These are phyloP conservation scores for Funneliformis caledonium DNA, from an alignment of 371 early-diverging fungal genomes.

Conservation along the genomic window DNA sequence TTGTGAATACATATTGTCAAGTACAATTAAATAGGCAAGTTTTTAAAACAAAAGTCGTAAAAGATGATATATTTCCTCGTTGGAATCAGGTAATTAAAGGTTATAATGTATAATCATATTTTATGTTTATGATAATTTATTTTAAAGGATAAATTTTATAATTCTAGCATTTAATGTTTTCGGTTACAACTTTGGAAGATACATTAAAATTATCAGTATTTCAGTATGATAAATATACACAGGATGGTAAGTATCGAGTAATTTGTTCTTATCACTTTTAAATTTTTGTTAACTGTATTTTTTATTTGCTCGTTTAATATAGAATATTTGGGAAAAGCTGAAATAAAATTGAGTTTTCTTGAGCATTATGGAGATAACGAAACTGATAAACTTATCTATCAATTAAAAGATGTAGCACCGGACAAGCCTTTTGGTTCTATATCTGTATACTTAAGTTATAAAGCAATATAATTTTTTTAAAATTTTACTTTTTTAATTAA, in stretches of 20 bases:
- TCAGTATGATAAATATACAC: slow-evolving; percentile 36
- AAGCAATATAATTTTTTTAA: slow-evolving; percentile 1
- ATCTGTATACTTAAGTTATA: slow-evolving; percentile 27
- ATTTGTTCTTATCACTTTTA: neutral
- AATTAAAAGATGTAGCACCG: slow-evolving; percentile 30
- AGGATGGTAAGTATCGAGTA: neutral
- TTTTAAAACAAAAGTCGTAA: slow-evolving; percentile 34
- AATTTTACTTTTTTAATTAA: too few species aligned
- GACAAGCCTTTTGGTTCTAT: slow-evolving; percentile 11
- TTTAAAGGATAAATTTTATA: neutral
- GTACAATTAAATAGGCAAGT: slow-evolving; percentile 36
- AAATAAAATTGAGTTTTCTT: slow-evolving; percentile 30
- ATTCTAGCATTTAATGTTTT: slow-evolving; percentile 32
- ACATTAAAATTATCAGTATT: slow-evolving; percentile 33
- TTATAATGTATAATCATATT: neutral
- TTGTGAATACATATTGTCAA: slow-evolving; percentile 28
- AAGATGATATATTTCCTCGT: slow-evolving; percentile 16
- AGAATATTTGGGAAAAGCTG: slow-evolving; percentile 39
- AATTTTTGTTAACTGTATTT: neutral
- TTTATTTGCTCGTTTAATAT: neutral
- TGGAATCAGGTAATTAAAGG: slow-evolving; percentile 26
- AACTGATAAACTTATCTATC: slow-evolving; percentile 10
- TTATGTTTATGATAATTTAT: neutral
- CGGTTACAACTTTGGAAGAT: slow-evolving; percentile 40
- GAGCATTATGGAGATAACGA: slow-evolving; percentile 28